Evolutionary conservation across 148 eudicot genomes (phyloP), one percentile per base, ranked within the genome.

Genomic region (Chenopodium album): DNA sequence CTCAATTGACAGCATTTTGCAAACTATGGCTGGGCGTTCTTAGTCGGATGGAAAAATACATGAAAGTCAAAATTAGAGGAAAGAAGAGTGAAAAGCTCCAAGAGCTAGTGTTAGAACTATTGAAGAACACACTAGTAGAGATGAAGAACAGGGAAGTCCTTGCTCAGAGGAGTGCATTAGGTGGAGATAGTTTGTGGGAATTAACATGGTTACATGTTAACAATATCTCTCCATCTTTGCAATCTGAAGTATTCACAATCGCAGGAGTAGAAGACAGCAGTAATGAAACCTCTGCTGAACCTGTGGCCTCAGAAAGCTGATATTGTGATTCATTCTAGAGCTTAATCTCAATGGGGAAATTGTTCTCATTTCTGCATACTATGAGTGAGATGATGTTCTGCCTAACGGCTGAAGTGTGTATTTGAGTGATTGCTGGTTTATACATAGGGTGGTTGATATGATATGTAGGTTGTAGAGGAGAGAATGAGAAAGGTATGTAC

Each of bases 171-270:
- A 87, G 85, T 73, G 91, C 90, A 31, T 79, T 88, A 17, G 89
- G 93, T 47, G 93, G 90, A 66, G 94, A 91, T 73, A 90, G 92
- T 76, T 87, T 93, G 62, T 91, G 93, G 93, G 89, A 93, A 80
- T 74, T 91, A 81, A 93, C 94, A 52, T 91, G 97, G 97, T 87
- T 89, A 46, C 93, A 91, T 70, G 93, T 90, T n/a, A 89, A 87
- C 77, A 91, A 93, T 28, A 89, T 93, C 32, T 86, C 89, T 32
- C 89, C 97, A 5, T 78, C 87, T 76, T 79, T 92, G 85, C 93
- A 90, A 82, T 82, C 87, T 1, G 91, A 87, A 77, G 86, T 92
- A 7, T 92, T 89, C 75, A 87, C 97, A 4, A 81, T 76, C 65
- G 82, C 77, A 44, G 86, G 81, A 52, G 66, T 59, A 1, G 73